Evolutionary conservation across 169 alveolate genomes (phyloP).

Genomic region (Neospora caninum): DNA sequence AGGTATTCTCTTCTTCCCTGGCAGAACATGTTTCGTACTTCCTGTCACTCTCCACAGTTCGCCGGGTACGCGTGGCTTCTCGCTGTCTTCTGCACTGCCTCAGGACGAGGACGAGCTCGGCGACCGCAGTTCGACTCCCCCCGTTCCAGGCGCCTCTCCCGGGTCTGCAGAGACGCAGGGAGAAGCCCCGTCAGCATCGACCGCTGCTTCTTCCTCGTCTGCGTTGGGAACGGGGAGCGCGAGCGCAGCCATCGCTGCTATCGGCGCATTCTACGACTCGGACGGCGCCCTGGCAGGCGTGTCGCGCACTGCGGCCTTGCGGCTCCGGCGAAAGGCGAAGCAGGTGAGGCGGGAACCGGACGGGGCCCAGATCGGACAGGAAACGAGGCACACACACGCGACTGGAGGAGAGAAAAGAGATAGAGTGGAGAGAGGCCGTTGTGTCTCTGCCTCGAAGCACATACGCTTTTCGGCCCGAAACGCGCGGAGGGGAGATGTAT

Average conservation of each 20-base stretch:
- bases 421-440: no score
- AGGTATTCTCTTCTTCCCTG: no score
- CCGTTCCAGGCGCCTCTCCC: not conserved
- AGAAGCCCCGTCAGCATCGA: not conserved
- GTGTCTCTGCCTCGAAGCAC: not conserved
- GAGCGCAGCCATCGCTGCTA: not conserved
- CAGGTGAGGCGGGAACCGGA: not conserved
- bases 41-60: not conserved
- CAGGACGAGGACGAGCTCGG: not conserved
- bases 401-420: no score
- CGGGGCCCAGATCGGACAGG: no score
- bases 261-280: conserved; percentile 25
- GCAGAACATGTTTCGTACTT: no score
- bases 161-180: not conserved
- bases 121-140: not conserved
- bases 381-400: no score
- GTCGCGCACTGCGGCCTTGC: conserved; percentile 37
- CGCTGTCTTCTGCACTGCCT: not conserved
- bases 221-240: not conserved
- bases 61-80: not conserved
- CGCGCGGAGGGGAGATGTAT: no score
- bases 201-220: not conserved
- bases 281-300: conserved; percentile 42
- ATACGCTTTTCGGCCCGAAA: not conserved
- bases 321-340: conserved; percentile 21